Evolutionary conservation across 2,329 filamentous ascomycete genomes (phyloP).

Genomic region (Colletotrichum trifolii): DNA sequence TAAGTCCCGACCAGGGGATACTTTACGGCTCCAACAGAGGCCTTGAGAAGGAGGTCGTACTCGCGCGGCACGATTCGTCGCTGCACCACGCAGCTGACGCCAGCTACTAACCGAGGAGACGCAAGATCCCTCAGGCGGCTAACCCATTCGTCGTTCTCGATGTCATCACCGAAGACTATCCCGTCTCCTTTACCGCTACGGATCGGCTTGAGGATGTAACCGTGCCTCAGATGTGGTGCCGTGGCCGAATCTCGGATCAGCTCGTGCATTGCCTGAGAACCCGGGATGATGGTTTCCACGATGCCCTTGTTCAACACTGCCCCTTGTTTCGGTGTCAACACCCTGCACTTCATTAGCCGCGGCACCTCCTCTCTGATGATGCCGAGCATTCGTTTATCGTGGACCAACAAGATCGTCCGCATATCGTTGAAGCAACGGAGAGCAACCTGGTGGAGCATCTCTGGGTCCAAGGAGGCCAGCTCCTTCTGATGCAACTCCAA

Average conservation of each 20-base stretch:
- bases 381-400: conserved; percentile 56
- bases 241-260: conserved; percentile 37
- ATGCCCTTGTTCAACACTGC: conserved; percentile 42
- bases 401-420: conserved; percentile 52
- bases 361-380: conserved; percentile 49
- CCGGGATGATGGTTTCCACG: conserved; percentile 48
- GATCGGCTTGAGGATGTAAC: conserved; percentile 52
- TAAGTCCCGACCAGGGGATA: conserved; percentile 50
- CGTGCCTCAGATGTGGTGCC: conserved; percentile 37
- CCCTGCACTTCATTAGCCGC: conserved; percentile 39
- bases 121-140: conserved; percentile 38
- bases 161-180: conserved; percentile 52
- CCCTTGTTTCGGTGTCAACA: conserved; percentile 44
- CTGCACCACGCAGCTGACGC: conserved; percentile 44
- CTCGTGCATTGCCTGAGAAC: conserved; percentile 40
- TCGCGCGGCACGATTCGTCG: conserved; percentile 43
- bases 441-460: conserved; percentile 49
- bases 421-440: conserved; percentile 54
- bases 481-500: conserved; percentile 54
- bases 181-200: conserved; percentile 52
- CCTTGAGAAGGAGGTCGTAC: conserved; percentile 47
- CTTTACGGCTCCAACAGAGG: conserved; percentile 38
- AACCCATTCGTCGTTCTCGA: conserved; percentile 44
- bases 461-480: conserved; percentile 43
- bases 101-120: conserved; percentile 16